These are phyloP conservation scores for Calycina herbarum DNA, from an alignment of 2,329 filamentous ascomycete species.

Conservation along the genomic window DNA sequence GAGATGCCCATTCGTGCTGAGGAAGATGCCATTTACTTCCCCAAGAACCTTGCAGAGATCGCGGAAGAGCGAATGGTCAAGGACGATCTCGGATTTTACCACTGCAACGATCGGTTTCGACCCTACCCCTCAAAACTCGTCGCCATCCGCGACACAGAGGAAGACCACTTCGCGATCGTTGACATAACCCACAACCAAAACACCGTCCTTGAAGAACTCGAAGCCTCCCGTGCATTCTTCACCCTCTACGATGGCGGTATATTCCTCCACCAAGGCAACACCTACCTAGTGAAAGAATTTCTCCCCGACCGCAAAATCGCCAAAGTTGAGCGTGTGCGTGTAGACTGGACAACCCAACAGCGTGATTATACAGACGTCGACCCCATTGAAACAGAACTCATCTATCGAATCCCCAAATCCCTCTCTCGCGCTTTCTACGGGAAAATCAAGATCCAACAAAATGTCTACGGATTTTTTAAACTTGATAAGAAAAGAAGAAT, in stretches of 20 bases:
- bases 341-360: conserved; percentile 93
- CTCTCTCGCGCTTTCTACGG: conserved; percentile 79
- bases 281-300: conserved; percentile 89
- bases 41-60: conserved; percentile 67
- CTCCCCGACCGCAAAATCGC: conserved; percentile 78
- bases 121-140: conserved; percentile 82
- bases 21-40: conserved; percentile 78
- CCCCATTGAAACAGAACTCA: conserved; percentile 86
- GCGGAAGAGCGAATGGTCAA: conserved; percentile 71
- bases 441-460: conserved; percentile 78
- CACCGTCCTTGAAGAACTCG: conserved; percentile 88
- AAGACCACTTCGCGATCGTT: conserved; percentile 91
- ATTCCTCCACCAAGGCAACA: conserved; percentile 93
- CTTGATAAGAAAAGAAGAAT: conserved; percentile 83
- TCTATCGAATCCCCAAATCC: conserved; percentile 66
- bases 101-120: conserved; percentile 85
- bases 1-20: conserved; percentile 88
- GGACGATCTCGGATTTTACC: conserved; percentile 80
- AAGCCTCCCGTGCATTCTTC: conserved; percentile 91
- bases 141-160: conserved; percentile 83
- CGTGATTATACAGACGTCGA: conserved; percentile 94
- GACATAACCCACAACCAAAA: conserved; percentile 84
- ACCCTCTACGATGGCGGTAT: conserved; percentile 97
- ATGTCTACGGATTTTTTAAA: conserved; percentile 97
- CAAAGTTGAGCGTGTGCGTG: conserved; percentile 82